A percentile compares a stretch with the other conserved stretches of the same genome.
These are phyloP conservation scores for Annona squamosa DNA, from an alignment of 164 flowering plant species.

Conservation along the genomic window DNA sequence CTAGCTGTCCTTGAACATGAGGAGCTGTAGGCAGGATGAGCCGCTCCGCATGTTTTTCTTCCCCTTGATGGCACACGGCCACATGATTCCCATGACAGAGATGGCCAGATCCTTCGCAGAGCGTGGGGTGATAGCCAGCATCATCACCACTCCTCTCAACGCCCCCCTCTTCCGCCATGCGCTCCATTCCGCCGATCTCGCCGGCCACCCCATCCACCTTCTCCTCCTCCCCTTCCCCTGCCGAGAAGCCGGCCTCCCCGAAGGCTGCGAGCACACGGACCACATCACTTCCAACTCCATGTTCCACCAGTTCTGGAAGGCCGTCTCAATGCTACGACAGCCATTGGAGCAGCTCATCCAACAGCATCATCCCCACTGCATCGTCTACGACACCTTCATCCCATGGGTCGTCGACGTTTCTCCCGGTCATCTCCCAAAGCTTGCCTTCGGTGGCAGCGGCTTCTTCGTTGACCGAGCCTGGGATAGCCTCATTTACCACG, in stretches of 20 bases:
- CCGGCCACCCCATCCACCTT: neutral
- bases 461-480: slow-evolving; percentile 20
- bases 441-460: slow-evolving; percentile 21
- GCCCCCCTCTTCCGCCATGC: neutral
- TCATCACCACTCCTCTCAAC: slow-evolving; percentile 10
- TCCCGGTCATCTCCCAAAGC: slow-evolving; percentile 19
- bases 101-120: slow-evolving; percentile 4
- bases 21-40: too few relatives aligned
- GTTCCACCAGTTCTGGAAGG: slow-evolving; percentile 13
- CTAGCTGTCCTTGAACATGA: too few relatives aligned
- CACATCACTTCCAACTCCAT: slow-evolving; percentile 10
- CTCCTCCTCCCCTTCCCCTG: slow-evolving; percentile 4
- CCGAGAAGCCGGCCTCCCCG: slow-evolving; percentile 4
- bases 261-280: slow-evolving; percentile 10
- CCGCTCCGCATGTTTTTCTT: slow-evolving; percentile 6
- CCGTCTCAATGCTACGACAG: slow-evolving; percentile 15
- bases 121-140: neutral
- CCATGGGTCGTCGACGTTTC: slow-evolving; percentile 27
- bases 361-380: slow-evolving; percentile 22
- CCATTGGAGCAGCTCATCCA: slow-evolving; percentile 24
- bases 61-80: slow-evolving; percentile 10
- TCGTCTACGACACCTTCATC: slow-evolving; percentile 31
- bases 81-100: slow-evolving; percentile 14
- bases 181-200: neutral
- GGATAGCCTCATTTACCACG: neutral